Percentiles rank a stretch among this genome's conserved stretches.
These are phyloP conservation scores for Zymoseptoria crescenta DNA, from an alignment of 2,329 filamentous ascomycete species.

Conservation along the genomic window DNA sequence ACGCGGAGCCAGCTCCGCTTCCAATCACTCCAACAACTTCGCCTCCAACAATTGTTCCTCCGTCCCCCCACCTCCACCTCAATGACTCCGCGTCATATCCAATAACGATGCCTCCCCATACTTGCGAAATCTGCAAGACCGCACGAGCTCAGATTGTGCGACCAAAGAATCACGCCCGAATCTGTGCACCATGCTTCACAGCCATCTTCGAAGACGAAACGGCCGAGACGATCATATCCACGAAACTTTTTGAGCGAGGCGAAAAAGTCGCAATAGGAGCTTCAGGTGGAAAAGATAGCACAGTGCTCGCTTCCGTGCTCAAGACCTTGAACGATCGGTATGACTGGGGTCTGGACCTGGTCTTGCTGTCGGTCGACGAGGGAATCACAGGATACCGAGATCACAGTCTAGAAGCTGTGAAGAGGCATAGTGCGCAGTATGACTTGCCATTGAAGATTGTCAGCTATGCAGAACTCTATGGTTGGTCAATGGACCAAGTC, in stretches of 20 bases:
- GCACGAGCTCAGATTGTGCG: constrained; percentile 81
- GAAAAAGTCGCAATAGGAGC: constrained; percentile 91
- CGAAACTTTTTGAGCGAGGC: constrained; percentile 71
- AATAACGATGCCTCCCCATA: constrained; percentile 61
- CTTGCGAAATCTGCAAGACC: constrained; percentile 68
- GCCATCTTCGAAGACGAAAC: constrained; percentile 83
- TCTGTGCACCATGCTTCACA: constrained; percentile 87
- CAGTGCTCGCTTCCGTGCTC: constrained; percentile 85
- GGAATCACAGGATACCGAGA: constrained; percentile 96
- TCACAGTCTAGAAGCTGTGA: constrained; percentile 92
- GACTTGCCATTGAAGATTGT: constrained; percentile 86
- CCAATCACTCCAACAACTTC: background rate
- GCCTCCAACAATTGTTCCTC: background rate
- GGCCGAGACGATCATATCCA: constrained; percentile 80
- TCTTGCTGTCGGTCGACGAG: constrained; percentile 88
- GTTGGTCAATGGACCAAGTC: constrained; percentile 99
- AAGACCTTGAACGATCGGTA: constrained; percentile 91
- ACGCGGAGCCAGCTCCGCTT: background rate
- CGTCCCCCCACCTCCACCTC: background rate
- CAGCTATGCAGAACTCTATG: constrained; percentile 88
- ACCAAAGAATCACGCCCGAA: constrained; percentile 88
- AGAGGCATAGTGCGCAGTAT: constrained; percentile 85
- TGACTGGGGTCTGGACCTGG: constrained; percentile 74
- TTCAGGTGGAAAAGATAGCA: constrained; percentile 95
- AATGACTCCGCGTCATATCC: background rate